These are phyloP conservation scores for Agaricus sinodeliciosus DNA, from an alignment of 768 basidiomycete genomes.

Conservation along the genomic window DNA sequence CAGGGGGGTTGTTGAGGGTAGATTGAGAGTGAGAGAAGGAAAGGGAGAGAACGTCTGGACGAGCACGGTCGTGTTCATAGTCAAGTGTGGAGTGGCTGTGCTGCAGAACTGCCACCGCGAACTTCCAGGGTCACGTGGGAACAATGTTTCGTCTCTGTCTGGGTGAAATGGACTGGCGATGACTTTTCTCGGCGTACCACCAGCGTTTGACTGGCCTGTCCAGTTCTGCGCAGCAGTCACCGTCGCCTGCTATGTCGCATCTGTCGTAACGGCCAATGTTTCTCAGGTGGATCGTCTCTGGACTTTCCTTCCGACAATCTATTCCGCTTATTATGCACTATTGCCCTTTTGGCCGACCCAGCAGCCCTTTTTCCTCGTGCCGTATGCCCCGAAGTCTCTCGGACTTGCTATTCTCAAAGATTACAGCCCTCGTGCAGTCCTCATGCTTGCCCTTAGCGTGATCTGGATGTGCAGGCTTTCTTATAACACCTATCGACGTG, in stretches of 20 bases:
- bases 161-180: slow-evolving; percentile 7
- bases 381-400: slow-evolving; percentile 48
- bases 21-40: slow-evolving; percentile 25
- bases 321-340: slow-evolving; percentile 77
- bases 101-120: too few species aligned
- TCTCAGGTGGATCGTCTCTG: slow-evolving; percentile 84
- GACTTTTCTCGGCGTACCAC: slow-evolving; percentile 23
- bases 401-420: slow-evolving; percentile 32
- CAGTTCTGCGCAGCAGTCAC: slow-evolving; percentile 51
- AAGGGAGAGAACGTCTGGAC: slow-evolving; percentile 34
- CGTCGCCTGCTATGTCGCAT: slow-evolving; percentile 45
- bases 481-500: slow-evolving; percentile 82
- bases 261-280: slow-evolving; percentile 69
- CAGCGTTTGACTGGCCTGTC: slow-evolving; percentile 52
- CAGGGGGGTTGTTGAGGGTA: slow-evolving; percentile 23
- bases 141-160: not conserved
- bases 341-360: slow-evolving; percentile 50
- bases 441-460: slow-evolving; percentile 70
- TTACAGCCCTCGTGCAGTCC: slow-evolving; percentile 63
- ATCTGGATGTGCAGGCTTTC: slow-evolving; percentile 65
- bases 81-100: not conserved
- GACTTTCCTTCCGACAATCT: slow-evolving; percentile 77
- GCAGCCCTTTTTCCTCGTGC: slow-evolving; percentile 37
- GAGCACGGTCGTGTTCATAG: slow-evolving; percentile 25
- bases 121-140: not conserved